These are phyloP conservation scores for Sporopachydermia lactativora DNA, from an alignment of 805 yeast genomes.

Conservation along the genomic window DNA sequence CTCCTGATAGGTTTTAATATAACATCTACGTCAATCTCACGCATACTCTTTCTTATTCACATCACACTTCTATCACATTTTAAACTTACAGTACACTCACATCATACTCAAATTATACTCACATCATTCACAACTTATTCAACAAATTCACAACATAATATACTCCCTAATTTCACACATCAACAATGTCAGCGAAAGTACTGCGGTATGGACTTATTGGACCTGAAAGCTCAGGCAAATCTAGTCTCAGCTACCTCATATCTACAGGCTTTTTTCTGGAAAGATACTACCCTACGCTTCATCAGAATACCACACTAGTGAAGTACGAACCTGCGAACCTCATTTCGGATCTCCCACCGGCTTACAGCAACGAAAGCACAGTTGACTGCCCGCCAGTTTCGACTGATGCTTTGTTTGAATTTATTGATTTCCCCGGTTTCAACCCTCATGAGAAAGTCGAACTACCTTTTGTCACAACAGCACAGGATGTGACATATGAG, in stretches of 20 bases:
- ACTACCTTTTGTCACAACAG: constrained; percentile 38
- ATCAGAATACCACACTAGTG: constrained; percentile 3
- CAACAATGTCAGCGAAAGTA: not conserved
- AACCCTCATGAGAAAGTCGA: constrained; percentile 44
- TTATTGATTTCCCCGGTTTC: constrained; percentile 65
- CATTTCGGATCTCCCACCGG: not conserved
- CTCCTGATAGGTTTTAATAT: too few species aligned
- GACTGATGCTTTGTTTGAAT: constrained; percentile 30
- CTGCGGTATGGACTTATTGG: not conserved
- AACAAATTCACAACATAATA: too few species aligned
- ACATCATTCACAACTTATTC: too few species aligned
- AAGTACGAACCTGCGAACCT: not conserved
- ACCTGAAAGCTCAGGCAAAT: not conserved
- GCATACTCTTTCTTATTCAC: too few species aligned
- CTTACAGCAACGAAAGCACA: not conserved
- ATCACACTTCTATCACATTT: too few species aligned
- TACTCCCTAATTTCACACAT: not conserved
- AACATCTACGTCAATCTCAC: too few species aligned
- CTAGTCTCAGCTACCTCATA: not conserved
- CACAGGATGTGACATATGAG: not conserved
- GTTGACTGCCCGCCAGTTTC: not conserved
- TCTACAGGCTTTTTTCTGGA: constrained; percentile 1
- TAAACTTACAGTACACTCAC: too few species aligned
- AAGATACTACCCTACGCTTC: constrained; percentile 8
- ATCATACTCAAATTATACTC: too few species aligned